These are phyloP conservation scores for Saturnispora dispora DNA, from an alignment of 805 yeast species.

Conservation along the genomic window DNA sequence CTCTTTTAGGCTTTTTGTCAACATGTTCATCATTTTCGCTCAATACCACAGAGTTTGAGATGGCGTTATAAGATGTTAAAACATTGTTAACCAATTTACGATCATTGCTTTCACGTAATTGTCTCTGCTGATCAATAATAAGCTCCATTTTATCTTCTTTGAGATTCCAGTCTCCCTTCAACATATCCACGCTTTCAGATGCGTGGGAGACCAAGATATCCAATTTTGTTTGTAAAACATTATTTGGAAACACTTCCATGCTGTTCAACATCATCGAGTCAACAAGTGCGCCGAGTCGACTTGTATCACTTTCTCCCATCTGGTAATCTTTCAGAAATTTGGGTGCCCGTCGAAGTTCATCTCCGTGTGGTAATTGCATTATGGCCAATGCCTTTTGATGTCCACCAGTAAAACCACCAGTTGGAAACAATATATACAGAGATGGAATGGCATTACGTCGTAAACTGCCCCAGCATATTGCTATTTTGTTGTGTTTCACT, in stretches of 20 bases:
- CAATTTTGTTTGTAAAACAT: slow-evolving; percentile 59
- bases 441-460: slow-evolving; percentile 46
- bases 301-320: slow-evolving; percentile 13
- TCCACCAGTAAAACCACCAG: slow-evolving; percentile 21
- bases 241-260: slow-evolving; percentile 34
- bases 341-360: slow-evolving; percentile 67
- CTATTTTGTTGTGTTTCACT: slow-evolving; percentile 42
- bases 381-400: slow-evolving; percentile 68
- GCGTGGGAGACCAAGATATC: slow-evolving; percentile 55
- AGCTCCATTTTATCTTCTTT: slow-evolving; percentile 18
- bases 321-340: slow-evolving; percentile 16
- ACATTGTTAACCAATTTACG: slow-evolving; percentile 13
- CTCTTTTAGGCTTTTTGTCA: neutral
- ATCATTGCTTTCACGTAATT: slow-evolving; percentile 6
- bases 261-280: slow-evolving; percentile 16
- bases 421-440: slow-evolving; percentile 53
- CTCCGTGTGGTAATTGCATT: slow-evolving; percentile 61
- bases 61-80: slow-evolving; percentile 17
- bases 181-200: slow-evolving; percentile 35
- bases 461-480: slow-evolving; percentile 64
- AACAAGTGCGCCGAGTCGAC: slow-evolving; percentile 18
- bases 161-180: slow-evolving; percentile 7
- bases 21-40: neutral
- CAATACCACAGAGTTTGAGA: slow-evolving; percentile 13
- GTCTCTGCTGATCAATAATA: slow-evolving; percentile 12